A percentile compares a stretch with the other conserved stretches of the same genome.
These are phyloP conservation scores for Pythium vanterpoolii DNA, from an alignment of 352 stramenopile species.

Conservation along the genomic window DNA sequence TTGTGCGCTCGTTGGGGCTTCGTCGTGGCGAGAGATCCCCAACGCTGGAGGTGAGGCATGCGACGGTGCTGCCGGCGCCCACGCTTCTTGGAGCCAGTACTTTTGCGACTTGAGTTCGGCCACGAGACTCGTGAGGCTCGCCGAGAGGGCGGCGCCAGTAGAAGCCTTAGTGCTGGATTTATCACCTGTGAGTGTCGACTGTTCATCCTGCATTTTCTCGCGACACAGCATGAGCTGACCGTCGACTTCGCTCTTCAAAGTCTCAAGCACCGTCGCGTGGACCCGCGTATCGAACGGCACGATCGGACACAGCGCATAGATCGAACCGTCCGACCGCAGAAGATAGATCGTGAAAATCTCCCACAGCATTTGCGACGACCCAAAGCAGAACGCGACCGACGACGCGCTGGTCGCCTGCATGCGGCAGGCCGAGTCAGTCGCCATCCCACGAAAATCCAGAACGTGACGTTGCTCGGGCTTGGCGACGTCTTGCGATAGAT, in stretches of 20 bases:
- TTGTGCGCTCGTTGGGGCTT: conserved; percentile 16
- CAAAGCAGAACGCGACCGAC: conserved; percentile 60
- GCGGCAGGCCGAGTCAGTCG: conserved; percentile 9
- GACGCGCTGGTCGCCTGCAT: conserved; percentile 19
- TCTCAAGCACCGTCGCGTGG: conserved; percentile 36
- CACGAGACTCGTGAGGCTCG: conserved; percentile 33
- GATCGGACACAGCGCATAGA: conserved; percentile 70
- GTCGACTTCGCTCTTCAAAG: conserved; percentile 60
- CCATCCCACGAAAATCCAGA: conserved; percentile 45
- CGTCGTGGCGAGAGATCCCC: conserved; percentile 6
- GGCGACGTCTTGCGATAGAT: conserved; percentile 55
- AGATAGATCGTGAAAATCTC: conserved; percentile 77
- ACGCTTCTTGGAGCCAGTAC: conserved; percentile 78
- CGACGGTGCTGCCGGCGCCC: conserved; percentile 26
- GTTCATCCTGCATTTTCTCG: conserved; percentile 42
- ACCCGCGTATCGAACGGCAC: conserved; percentile 62
- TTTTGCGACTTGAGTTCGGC: conserved; percentile 79
- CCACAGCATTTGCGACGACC: conserved; percentile 50
- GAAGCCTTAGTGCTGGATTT: too few relatives aligned
- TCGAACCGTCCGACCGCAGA: conserved; percentile 60
- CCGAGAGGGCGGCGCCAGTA: conserved; percentile 1
- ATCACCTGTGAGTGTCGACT: conserved; percentile 3
- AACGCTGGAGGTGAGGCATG: conserved; percentile 1
- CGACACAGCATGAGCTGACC: conserved; percentile 41
- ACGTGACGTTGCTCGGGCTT: conserved; percentile 69